Evolutionary conservation across 2,329 filamentous ascomycete genomes (phyloP).

Genomic region (Epichloe festucae): DNA sequence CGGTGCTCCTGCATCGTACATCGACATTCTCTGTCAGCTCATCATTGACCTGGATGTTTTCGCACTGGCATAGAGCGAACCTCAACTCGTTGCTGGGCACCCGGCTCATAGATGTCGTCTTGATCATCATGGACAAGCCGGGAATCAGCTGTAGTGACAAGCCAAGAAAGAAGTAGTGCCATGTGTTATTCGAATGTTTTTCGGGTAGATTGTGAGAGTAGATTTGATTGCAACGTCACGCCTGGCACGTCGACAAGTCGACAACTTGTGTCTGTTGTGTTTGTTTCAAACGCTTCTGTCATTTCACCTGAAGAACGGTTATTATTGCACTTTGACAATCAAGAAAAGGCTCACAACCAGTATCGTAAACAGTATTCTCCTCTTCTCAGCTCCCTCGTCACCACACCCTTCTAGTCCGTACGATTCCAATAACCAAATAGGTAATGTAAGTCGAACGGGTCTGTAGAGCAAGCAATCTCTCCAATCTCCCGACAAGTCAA

Average conservation of each 20-base stretch:
- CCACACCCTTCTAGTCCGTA: too few species aligned
- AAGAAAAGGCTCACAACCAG: too few species aligned
- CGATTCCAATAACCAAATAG: too few species aligned
- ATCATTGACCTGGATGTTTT: slow-evolving; percentile 39
- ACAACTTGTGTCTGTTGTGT: too few species aligned
- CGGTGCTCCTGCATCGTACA: slow-evolving; percentile 22
- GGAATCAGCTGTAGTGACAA: slow-evolving; percentile 50
- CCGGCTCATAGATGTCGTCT: slow-evolving; percentile 42
- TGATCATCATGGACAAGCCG: slow-evolving; percentile 38
- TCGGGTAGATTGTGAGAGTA: not conserved
- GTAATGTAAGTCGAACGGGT: too few species aligned
- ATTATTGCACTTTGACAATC: too few species aligned
- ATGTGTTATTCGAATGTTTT: not conserved
- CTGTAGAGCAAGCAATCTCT: too few species aligned
- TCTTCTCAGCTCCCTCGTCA: too few species aligned
- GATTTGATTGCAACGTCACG: not conserved
- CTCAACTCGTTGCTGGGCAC: slow-evolving; percentile 42
- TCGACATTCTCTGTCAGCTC: slow-evolving; percentile 36
- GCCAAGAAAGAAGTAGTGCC: not conserved
- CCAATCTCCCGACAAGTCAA: too few species aligned
- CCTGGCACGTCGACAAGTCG: not conserved
- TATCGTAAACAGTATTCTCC: too few species aligned
- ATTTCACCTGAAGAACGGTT: too few species aligned
- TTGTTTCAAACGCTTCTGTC: too few species aligned
- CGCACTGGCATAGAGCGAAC: slow-evolving; percentile 41